Evolutionary conservation across 2,329 filamentous ascomycete species (phyloP), one percentile per base, ranked within the genome.

Genomic region (Didymellaceae sp.): DNA sequence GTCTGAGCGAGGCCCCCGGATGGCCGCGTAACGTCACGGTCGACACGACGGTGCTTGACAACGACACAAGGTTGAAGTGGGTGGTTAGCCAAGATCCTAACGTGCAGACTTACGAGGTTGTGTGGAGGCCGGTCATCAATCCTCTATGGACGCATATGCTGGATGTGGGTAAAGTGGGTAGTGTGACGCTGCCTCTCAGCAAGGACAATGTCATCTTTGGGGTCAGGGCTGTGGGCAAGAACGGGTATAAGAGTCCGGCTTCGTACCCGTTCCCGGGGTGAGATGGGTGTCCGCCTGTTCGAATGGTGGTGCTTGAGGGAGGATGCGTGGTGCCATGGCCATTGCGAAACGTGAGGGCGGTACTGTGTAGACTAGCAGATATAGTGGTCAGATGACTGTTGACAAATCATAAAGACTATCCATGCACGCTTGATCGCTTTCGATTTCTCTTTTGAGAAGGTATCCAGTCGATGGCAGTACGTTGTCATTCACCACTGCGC

Each of bases 201-300:
- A 84, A 84, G 68, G 82, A 86, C 54, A 82, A 83, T 67, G 78
- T 82, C 10, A 76, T 82, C 18, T 83, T 85, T 68, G 82, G 83
- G 0, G 74, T 85, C 0, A 70, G 82, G 55, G 74, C 80, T 16
- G 78, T 81, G 4, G 78, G 78, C 0, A 72, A 58, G 51, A 78
- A 80, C 63, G 80, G 80, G n/a, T 78, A 75, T 47, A 80, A 75
- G 67, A 79, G 77, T 61, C 78, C 78, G 4, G 78, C 77, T 42
- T 73, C 75, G 2, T 78, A 76, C 58, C 77, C 76, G 3, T 70
- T 77, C 49, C 73, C 77, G 3, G 65, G 58, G 2, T 66, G 28
- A 16, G 5, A 17, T 16, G 9, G n/a, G n/a, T n/a, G 10, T 25
- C 10, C 22, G 22, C 6, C 22, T 25, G 22, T 25, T 25, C 22